A percentile compares a stretch with the other conserved stretches of the same genome.
phyloP scores from a whole-genome alignment of 176 grass and related monocot genomes.

The Elaeis guineensis region DNA sequence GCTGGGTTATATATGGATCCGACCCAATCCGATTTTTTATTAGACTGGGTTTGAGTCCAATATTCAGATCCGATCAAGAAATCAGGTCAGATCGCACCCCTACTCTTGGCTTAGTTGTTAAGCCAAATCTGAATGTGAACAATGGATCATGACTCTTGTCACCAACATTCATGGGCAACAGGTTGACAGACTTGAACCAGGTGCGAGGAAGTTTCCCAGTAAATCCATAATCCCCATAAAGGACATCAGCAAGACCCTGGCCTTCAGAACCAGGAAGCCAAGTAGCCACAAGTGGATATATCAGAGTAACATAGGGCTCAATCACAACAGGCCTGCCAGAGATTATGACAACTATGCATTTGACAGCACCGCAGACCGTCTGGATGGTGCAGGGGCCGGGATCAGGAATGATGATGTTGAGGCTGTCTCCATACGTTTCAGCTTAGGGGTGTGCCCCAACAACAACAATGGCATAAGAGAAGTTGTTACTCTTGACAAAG shows the following conservation, averaged over 20 bases:
- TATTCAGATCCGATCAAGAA: no score
- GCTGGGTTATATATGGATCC: no score
- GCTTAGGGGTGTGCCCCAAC: slow-evolving; percentile 81
- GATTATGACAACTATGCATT: slow-evolving; percentile 60
- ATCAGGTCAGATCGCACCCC: no score
- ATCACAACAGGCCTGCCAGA: slow-evolving; percentile 84
- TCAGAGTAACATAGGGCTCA: slow-evolving; percentile 41
- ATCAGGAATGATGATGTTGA: slow-evolving; percentile 84
- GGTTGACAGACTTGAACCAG: slow-evolving; percentile 91
- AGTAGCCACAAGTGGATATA: slow-evolving; percentile 62
- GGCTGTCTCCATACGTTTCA: slow-evolving; percentile 77
- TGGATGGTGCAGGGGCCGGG: slow-evolving; percentile 71
- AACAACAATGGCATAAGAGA: slow-evolving; percentile 78
- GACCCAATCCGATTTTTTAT: no score
- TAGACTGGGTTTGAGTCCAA: no score
- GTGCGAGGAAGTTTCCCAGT: slow-evolving; percentile 72
- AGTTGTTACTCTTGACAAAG: slow-evolving; percentile 55
- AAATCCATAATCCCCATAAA: slow-evolving; percentile 92
- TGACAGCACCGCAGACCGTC: slow-evolving; percentile 44
- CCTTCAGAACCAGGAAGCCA: slow-evolving; percentile 88
- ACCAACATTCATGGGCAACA: slow-evolving; percentile 90
- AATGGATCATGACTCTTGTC: slow-evolving; percentile 72
- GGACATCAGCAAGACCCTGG: slow-evolving; percentile 71
- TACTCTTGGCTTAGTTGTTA: slow-evolving; percentile 40
- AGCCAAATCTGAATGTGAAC: slow-evolving; percentile 63